These are phyloP conservation scores for Physcomitrellopsis africana DNA, from an alignment of 225 moss, liverwort and hornwort species.

Conservation along the genomic window DNA sequence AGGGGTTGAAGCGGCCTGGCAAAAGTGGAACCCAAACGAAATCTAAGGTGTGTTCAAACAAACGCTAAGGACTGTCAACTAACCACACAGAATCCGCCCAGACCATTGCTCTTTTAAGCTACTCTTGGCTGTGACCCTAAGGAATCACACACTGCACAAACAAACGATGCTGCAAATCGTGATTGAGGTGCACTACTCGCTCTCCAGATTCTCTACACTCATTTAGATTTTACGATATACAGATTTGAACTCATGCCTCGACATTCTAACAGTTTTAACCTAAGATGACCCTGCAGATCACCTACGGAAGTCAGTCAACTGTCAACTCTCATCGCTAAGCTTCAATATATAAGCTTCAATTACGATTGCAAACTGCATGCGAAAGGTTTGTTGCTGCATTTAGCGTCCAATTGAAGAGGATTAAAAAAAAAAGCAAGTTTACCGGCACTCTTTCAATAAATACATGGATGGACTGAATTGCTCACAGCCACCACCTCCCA, in stretches of 20 bases:
- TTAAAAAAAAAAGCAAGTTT: conserved; percentile 30
- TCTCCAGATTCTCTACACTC: conserved; percentile 34
- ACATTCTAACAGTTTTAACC: conserved; percentile 26
- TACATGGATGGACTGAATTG: conserved; percentile 95
- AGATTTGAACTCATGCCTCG: conserved; percentile 28
- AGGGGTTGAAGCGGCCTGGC: conserved; percentile 11
- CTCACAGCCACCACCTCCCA: conserved; percentile 68
- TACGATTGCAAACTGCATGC: conserved; percentile 25
- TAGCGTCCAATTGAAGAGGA: background rate
- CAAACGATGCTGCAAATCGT: conserved; percentile 22
- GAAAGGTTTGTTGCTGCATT: conserved; percentile 3
- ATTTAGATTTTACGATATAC: conserved; percentile 42
- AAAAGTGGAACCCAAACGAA: conserved; percentile 24
- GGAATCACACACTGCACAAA: conserved; percentile 16
- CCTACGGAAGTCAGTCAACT: conserved; percentile 28
- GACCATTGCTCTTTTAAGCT: background rate
- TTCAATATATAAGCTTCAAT: background rate
- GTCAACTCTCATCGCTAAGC: conserved; percentile 2
- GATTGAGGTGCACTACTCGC: conserved; percentile 16
- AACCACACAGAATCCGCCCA: no score
- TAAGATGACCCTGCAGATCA: conserved; percentile 38
- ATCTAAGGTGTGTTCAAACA: conserved; percentile 10
- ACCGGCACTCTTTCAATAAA: conserved; percentile 92
- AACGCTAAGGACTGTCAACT: conserved; percentile 10
- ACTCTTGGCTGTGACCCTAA: conserved; percentile 22